Base-by-base conservation (phyloP, 192 early-diverging fungal species). In the Spinellus fusiger region DNA sequence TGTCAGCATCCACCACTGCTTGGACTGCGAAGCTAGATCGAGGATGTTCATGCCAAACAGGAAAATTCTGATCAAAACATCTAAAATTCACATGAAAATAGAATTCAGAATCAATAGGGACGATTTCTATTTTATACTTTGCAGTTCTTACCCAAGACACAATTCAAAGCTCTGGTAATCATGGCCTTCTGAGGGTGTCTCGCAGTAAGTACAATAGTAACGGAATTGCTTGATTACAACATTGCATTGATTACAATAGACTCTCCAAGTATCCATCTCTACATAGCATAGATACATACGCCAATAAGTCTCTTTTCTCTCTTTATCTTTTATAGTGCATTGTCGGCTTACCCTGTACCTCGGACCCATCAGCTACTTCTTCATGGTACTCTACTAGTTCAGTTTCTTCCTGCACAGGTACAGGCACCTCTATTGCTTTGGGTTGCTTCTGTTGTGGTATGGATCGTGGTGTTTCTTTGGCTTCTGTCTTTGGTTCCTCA, bases 161-260 rank as follows among this genome's bases (percentile, higher is more conserved):
- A 91, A 71, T 22, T 89, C 88, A 57, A 88, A 90, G 65, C 82
- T 88, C 53, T 84, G 68, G 48, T 87, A 84, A 57, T 84, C 79
- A 25, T 80, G 69, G 0, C 84, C 85, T 32, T 82, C 84, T 16
- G 78, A 77, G 0, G 84, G 79, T 16, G 67, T 69, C 69, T 95
- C 93, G 62, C 93, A 95, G 51, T 83, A 84, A 20, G 82, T 88
- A 63, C 93, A 95, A 61, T 87, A 95, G 65, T 88, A 93, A 50
- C 89, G 70, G 54, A 86, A 88, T 34, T 91, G 86, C 37, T 84
- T 81, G 61, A 94, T 92, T 8, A 86, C 77, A n/a, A 89, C 73
- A 37, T 79, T 75, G 67, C 93, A 94, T 62, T 80, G 77, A 54
- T 93, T 86, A 73, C 93, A 94, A 53, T 84, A 83, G 22, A 92